Conservation (phyloP, 331 rosid species). For the Rhamnella rubrinervis region DNA sequence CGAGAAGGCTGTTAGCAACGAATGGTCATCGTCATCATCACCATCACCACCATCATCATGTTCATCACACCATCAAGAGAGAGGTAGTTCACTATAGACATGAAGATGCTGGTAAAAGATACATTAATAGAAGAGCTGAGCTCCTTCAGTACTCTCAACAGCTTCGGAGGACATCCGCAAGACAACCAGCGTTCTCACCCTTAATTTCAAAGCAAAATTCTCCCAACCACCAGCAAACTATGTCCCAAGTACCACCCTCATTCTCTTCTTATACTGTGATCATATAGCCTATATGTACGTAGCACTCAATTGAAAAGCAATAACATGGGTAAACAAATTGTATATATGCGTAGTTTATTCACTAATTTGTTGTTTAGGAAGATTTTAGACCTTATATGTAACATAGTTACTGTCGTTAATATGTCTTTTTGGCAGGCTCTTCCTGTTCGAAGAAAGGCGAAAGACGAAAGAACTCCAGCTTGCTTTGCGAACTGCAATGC, state of each 20-base stretch:
- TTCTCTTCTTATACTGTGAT: conserved; percentile 7
- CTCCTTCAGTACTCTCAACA: conserved; percentile 63
- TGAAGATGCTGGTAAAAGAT: conserved; percentile 32
- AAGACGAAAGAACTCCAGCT: conserved; percentile 25
- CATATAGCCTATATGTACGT: too few species aligned
- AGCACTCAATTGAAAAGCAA: too few species aligned
- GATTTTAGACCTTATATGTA: neutral
- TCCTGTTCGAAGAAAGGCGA: conserved; percentile 33
- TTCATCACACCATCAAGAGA: conserved; percentile 36
- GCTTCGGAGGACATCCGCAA: conserved; percentile 45
- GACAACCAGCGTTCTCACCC: conserved; percentile 32
- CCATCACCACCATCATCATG: conserved; percentile 26
- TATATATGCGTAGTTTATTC: too few species aligned
- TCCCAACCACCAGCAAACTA: conserved; percentile 29
- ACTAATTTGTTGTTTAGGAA: too few species aligned
- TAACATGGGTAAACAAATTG: too few species aligned
- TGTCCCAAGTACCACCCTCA: conserved; percentile 26
- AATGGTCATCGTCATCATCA: conserved; percentile 15
- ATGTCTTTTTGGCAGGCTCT: conserved; percentile 25
- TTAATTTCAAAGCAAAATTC: conserved; percentile 20
- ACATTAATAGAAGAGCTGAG: conserved; percentile 57
- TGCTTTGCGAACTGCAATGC: conserved; percentile 49
- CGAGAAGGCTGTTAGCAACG: conserved; percentile 27
- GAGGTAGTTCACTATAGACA: conserved; percentile 22
- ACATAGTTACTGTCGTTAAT: neutral